Evolutionary conservation across 2,329 filamentous ascomycete species (phyloP), one percentile per base, ranked within the genome.

Genomic region (Ascomycota sp.): DNA sequence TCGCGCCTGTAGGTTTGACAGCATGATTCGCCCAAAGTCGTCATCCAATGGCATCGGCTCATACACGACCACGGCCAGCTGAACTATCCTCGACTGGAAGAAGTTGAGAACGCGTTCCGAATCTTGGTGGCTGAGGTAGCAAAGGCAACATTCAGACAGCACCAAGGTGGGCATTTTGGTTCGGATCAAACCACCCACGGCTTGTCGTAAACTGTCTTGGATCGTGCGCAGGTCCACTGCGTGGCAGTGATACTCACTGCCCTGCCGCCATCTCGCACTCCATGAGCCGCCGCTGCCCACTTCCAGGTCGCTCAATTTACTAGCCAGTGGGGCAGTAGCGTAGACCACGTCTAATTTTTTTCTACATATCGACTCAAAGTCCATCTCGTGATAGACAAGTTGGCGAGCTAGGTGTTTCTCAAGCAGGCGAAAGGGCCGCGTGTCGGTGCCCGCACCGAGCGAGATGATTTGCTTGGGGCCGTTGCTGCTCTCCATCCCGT

Each of bases 131-230:
- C 74, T 63, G 1, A 98, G 65, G 45, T 98, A 98, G 48, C 89
- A 81, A 21, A 98, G 65, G 47, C 89, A 98, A 61, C 89, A 95
- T 52, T 98, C 89, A 0, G 86, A 95, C 6, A 98, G 63, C 17
- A 98, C 53, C 7, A 98, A 56, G 0, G 89, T 98, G 0, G 89
- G 82, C 0, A 80, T 17, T 46, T 68, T 42, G 40, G 52, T 45
- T 56, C 66, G 40, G 56, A 70, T 22, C 33, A 31, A n/a, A 13
- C 24, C 8, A 24, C 34, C 7, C 29, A 38, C 33, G 20, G 15
- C 15, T 7, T 28, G 17, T 9, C 33, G 26, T 3, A 38, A 21
- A n/a, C 15, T 12, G 10, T 31, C 26, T 22, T 39, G 30, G 7
- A 86, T 50, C 8, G 61, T 53, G 29, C 82, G 68, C 5, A 92